Base-by-base conservation (phyloP, 2,329 filamentous ascomycete genomes). In the Penicillium oxalicum region DNA sequence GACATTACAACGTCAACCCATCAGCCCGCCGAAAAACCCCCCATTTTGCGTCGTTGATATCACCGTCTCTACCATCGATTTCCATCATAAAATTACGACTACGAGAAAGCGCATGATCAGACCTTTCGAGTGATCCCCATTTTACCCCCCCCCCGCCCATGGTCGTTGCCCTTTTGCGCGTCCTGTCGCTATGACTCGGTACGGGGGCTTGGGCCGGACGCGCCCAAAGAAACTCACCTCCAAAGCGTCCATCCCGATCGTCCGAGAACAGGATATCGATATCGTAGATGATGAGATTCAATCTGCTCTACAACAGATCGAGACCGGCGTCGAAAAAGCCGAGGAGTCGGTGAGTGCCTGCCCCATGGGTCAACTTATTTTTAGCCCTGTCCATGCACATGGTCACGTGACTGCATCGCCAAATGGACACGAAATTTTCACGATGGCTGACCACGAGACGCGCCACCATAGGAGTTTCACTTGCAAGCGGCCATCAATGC, bases 241-340 rank as follows among this genome's bases (percentile, higher is more conserved):
- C 66, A 95, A 95, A 77, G 89, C 90, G 69, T 83, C 84, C 62
- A 84, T 96, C 66, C 84, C 85, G 52, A 85, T 98, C 62, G 81
- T 96, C 65, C 83, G 87, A 70, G 91, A 97, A 74, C 80, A 89
- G 71, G 88, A 97, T 68, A 86, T 97, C 73, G 90, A 96, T 67
- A 79, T 86, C 64, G 82, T 90, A 72, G 95, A 96, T 71, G 88
- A 95, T 73, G 82, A 84, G 58, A 82, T 87, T 63, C 84, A 91
- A 68, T 87, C 86, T 61, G 86, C 86, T 68, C 88, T 81, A 76
- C 83, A 78, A 74, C 88, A 85, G 65, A 89, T 96, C 68, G 90
- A 93, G 68, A 96, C 91, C 59, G 93, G 93, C 72, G 93, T 98
- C 62, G 93, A 98, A 73, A 91, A 95, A 69, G 88, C 84, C 57